Conservation (phyloP, 306 rosid genomes). For the Trifolium pratense region DNA sequence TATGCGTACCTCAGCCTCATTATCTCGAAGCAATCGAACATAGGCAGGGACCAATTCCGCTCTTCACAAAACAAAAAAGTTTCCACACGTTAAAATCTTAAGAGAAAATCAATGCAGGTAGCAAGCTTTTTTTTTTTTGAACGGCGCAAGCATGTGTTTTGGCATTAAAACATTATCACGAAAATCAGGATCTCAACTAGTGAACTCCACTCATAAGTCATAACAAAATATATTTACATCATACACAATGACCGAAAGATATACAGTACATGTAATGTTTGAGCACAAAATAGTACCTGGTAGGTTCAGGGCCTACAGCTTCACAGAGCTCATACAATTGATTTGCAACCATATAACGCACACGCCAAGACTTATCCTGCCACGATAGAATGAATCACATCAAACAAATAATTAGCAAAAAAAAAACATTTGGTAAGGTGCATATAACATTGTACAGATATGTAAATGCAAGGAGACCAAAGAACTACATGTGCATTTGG, state of each 20-base stretch:
- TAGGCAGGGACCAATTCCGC: constrained; percentile 93
- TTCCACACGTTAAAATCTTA: constrained; percentile 35
- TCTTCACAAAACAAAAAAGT: constrained; percentile 49
- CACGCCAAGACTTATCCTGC: constrained; percentile 99
- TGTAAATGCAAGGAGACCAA: constrained; percentile 21
- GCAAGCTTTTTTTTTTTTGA: too few species aligned
- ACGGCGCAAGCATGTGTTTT: too few species aligned
- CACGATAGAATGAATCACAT: constrained; percentile 29
- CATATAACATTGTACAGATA: neutral
- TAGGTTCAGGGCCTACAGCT: constrained; percentile 97
- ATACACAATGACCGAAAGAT: constrained; percentile 33
- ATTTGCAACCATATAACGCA: constrained; percentile 99
- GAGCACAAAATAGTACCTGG: constrained; percentile 62
- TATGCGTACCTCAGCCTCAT: constrained; percentile 98
- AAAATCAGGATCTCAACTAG: constrained; percentile 26
- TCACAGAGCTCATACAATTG: constrained; percentile 94
- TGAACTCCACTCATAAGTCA: constrained; percentile 25
- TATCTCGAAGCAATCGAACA: constrained; percentile 95
- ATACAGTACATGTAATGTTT: constrained; percentile 11
- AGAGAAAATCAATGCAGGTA: neutral
- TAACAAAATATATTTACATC: constrained; percentile 20
- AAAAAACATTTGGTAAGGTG: neutral
- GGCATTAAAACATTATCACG: too few species aligned
- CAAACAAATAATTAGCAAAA: constrained; percentile 1
- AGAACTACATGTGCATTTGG: neutral